Percentiles rank a stretch among this genome's conserved stretches.
Conservation (phyloP, 306 rosid genomes). For the Medicago arabica region DNA sequence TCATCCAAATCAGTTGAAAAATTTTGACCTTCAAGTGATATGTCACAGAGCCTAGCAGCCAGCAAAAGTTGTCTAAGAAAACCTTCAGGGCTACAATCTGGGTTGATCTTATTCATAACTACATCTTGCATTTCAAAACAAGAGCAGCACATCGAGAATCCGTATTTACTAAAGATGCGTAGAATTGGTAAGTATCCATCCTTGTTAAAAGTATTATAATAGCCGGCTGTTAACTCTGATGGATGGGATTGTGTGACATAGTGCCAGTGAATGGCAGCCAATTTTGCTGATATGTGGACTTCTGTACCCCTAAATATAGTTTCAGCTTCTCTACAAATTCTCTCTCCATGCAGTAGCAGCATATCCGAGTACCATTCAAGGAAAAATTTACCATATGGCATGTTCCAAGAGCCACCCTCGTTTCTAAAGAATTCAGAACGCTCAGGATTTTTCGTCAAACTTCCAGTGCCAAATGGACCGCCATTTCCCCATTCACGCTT, state of each 20-base stretch:
- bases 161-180: constrained; percentile 74
- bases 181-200: constrained; percentile 82
- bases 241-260: constrained; percentile 71
- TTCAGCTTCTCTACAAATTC: constrained; percentile 83
- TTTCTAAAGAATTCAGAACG: constrained; percentile 61
- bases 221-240: constrained; percentile 88
- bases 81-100: constrained; percentile 79
- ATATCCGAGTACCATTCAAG: constrained; percentile 88
- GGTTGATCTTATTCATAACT: constrained; percentile 54
- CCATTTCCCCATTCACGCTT: constrained; percentile 82
- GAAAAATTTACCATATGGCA: constrained; percentile 72
- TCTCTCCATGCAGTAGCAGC: constrained; percentile 86
- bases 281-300: constrained; percentile 66
- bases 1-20: constrained; percentile 61
- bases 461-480: constrained; percentile 68
- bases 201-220: constrained; percentile 68
- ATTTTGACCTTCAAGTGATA: constrained; percentile 83
- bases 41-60: constrained; percentile 78
- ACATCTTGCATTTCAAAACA: constrained; percentile 79
- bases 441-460: constrained; percentile 49
- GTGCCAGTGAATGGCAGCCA: constrained; percentile 82
- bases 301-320: constrained; percentile 76
- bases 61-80: constrained; percentile 76
- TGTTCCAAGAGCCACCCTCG: constrained; percentile 66
- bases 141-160: constrained; percentile 80